phyloP scores from a whole-genome alignment of 495 filamentous ascomycete species.

The Pseudevernia furfuracea region DNA sequence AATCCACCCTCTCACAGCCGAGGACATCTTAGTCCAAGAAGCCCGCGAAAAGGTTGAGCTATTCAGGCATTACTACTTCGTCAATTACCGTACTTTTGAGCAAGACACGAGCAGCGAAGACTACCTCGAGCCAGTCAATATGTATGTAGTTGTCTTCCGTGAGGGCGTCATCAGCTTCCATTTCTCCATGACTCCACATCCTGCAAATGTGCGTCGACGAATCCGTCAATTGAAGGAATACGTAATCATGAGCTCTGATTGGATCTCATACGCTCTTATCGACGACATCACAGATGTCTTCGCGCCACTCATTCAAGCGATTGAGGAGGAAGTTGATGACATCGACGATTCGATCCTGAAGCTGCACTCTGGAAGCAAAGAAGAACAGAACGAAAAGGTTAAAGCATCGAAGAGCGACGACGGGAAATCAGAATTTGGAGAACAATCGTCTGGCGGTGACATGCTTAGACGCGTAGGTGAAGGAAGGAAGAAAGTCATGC shows the following conservation, averaged over 20 bases:
- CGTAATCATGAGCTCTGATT: conserved; percentile 84
- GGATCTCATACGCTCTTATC: conserved; percentile 97
- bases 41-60: conserved; percentile 96
- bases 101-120: conserved; percentile 81
- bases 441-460: conserved; percentile 54
- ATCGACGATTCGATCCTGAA: conserved; percentile 77
- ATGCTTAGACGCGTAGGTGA: conserved; percentile 88
- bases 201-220: conserved; percentile 86
- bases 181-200: conserved; percentile 86
- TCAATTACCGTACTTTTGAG: conserved; percentile 95
- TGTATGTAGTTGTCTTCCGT: conserved; percentile 95
- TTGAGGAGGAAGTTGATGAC: conserved; percentile 82
- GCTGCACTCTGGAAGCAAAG: conserved; percentile 54
- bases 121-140: conserved; percentile 91
- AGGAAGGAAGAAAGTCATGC: conserved; percentile 95
- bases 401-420: conserved; percentile 30
- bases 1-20: conserved; percentile 87
- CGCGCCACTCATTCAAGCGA: conserved; percentile 77
- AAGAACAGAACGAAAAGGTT: conserved; percentile 27
- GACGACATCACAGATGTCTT: conserved; percentile 98
- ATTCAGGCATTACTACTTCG: conserved; percentile 94
- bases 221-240: conserved; percentile 94
- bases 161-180: conserved; percentile 95
- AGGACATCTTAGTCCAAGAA: conserved; percentile 97
- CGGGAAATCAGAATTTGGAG: conserved; percentile 39